Conservation (phyloP, 176 grass and related monocot genomes). For the Microstegium vimineum region DNA sequence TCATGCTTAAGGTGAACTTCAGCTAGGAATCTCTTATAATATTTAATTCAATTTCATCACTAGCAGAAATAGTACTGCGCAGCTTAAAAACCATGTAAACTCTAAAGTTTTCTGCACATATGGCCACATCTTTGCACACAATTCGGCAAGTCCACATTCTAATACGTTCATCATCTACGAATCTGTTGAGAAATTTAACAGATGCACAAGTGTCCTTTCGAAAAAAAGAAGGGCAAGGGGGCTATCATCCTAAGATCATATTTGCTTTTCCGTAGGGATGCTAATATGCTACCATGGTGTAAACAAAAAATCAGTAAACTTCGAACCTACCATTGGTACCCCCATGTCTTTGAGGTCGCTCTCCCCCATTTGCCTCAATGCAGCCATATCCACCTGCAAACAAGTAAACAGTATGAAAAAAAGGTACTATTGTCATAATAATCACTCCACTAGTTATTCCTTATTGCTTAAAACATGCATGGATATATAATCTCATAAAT, state of each 20-base stretch:
- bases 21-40: not conserved
- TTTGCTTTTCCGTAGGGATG: not conserved
- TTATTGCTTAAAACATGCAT: not conserved
- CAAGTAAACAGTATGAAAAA: conserved; percentile 6
- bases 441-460: not conserved
- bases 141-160: not conserved
- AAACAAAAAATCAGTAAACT: not conserved
- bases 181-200: not conserved
- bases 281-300: not conserved
- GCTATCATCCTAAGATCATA: not conserved
- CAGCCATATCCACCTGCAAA: conserved; percentile 82
- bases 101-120: not conserved
- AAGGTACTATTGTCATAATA: not conserved
- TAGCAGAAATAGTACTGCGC: conserved; percentile 6
- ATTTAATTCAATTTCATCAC: not conserved
- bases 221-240: not conserved
- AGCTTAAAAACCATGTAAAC: not conserved
- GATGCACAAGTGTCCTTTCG: not conserved
- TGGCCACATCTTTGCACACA: not conserved
- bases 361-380: conserved; percentile 89
- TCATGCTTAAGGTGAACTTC: not conserved
- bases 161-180: not conserved
- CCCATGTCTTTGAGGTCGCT: conserved; percentile 91
- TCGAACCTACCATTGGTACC: conserved; percentile 77
- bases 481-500: not conserved